Percentiles rank a stretch among this genome's conserved stretches.
Conservation (phyloP, 495 filamentous ascomycete species). For the Penicillium desertorum region DNA sequence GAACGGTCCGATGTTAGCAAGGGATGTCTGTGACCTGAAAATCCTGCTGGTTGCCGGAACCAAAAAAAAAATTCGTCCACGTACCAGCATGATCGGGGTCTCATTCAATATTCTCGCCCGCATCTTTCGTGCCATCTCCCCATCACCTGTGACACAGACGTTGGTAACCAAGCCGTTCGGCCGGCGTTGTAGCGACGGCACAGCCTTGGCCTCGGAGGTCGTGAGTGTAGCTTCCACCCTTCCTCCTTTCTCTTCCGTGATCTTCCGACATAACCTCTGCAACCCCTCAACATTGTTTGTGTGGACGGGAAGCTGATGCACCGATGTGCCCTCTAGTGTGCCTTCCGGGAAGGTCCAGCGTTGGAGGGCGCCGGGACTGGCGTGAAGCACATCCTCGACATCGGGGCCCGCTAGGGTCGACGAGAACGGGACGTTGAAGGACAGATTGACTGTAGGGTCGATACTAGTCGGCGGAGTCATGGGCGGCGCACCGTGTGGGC, state of each 20-base stretch:
- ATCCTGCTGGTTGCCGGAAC: constrained; percentile 2
- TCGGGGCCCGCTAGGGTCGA: constrained; percentile 89
- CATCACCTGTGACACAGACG: constrained; percentile 81
- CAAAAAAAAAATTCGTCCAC: constrained; percentile 39
- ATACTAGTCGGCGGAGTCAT: constrained; percentile 62
- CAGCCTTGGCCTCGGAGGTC: constrained; percentile 76
- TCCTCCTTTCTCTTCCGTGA: constrained; percentile 67
- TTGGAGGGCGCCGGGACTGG: constrained; percentile 74
- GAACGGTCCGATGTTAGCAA: constrained; percentile 26
- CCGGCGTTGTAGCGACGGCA: constrained; percentile 62
- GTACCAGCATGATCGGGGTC: constrained; percentile 82
- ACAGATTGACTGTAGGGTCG: constrained; percentile 71
- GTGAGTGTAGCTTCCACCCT: constrained; percentile 78
- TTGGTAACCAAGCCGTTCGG: constrained; percentile 80
- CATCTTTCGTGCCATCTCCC: constrained; percentile 80
- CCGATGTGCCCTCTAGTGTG: constrained; percentile 74
- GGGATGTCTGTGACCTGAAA: constrained; percentile 15
- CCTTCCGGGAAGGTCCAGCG: constrained; percentile 91
- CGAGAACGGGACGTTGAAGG: constrained; percentile 94
- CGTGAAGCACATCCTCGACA: constrained; percentile 86
- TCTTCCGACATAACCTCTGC: constrained; percentile 71
- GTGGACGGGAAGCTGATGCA: constrained; percentile 86
- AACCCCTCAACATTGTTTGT: constrained; percentile 76
- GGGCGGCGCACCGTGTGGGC: constrained; percentile 63
- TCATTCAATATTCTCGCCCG: constrained; percentile 81